Evolutionary conservation across 371 early-diverging fungal species (phyloP), one percentile per base, ranked within the genome.

Genomic region (Lichtheimia corymbifera): DNA sequence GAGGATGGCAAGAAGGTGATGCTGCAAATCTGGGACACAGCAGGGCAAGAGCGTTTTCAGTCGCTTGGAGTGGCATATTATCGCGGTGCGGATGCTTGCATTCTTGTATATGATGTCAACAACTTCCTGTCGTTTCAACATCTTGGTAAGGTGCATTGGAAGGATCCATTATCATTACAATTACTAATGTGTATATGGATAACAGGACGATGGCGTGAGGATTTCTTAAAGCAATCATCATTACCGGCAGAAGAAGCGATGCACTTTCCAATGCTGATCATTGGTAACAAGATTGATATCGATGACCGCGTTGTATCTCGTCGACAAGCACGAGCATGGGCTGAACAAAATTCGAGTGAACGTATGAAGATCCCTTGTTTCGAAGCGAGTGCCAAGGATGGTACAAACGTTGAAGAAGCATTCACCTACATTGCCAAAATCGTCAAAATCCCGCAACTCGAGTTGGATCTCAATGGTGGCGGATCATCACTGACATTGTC

Each of bases 51-150:
- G 72, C 84, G 94, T 54, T 95, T 86, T 60, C 87, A 88, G 68
- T 88, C 88, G 18, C 84, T 99, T 55, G 98, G 97, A 22, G 97
- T 95, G 27, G 96, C 94, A 92, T 98, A 97, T 76, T 99, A 97
- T 77, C 83, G 98, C 53, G 94, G 94, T 65, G 97, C 98, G 5
- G 91, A 91, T 73, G 94, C 93, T 13, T 95, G 95, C 5, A 85
- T 95, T 5, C 92, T 96, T 9, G 93, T 91, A 5, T 99, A 97
- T 74, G 99, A 99, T 79, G 91, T 97, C 64, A 96, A 97, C 42
- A 94, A 94, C 73, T 77, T 88, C 51, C 77, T 83, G 72, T 72
- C 79, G 58, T 65, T 59, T 42, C 59, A 59, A n/a, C 59, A 59
- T 50, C 35, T 49, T 30, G 56, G 71, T 59, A 61, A 35, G 95